phyloP scores from a whole-genome alignment of 73 alveolate genomes.

The Tetrahymena borealis region DNA sequence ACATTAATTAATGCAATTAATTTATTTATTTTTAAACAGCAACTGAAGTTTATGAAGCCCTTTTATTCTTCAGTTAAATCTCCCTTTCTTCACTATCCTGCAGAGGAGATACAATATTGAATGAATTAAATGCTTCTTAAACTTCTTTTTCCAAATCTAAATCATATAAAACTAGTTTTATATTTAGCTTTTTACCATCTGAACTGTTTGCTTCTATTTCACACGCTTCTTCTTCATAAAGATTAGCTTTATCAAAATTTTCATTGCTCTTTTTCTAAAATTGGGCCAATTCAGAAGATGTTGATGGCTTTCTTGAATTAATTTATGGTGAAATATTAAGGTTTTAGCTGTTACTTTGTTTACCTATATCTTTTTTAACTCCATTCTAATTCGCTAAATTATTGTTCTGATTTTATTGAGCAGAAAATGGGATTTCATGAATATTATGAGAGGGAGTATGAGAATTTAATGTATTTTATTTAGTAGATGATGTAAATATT shows the following conservation, averaged over 20 bases:
- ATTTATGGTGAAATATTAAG: neutral
- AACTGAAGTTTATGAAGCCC: neutral
- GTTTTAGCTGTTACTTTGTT: neutral
- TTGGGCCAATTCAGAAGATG: neutral
- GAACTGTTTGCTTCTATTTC: neutral
- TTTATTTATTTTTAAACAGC: neutral
- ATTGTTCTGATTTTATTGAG: too few relatives aligned
- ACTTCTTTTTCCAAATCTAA: neutral
- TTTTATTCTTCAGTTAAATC: neutral
- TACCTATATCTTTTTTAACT: neutral
- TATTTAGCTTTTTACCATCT: neutral
- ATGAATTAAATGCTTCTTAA: neutral
- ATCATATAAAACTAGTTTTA: neutral
- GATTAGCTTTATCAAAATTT: neutral
- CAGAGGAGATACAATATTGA: neutral
- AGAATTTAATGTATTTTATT: too few relatives aligned
- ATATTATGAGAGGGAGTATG: too few relatives aligned
- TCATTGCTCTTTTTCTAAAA: neutral
- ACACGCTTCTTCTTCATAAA: neutral
- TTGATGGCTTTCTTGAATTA: neutral
- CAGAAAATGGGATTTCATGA: too few relatives aligned
- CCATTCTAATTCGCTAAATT: neutral
- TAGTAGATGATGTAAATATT: too few relatives aligned
- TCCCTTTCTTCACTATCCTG: neutral
- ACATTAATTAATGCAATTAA: too few relatives aligned